phyloP scores from a whole-genome alignment of 1,139 yeast species.

The Yamadazyma mexicana region DNA sequence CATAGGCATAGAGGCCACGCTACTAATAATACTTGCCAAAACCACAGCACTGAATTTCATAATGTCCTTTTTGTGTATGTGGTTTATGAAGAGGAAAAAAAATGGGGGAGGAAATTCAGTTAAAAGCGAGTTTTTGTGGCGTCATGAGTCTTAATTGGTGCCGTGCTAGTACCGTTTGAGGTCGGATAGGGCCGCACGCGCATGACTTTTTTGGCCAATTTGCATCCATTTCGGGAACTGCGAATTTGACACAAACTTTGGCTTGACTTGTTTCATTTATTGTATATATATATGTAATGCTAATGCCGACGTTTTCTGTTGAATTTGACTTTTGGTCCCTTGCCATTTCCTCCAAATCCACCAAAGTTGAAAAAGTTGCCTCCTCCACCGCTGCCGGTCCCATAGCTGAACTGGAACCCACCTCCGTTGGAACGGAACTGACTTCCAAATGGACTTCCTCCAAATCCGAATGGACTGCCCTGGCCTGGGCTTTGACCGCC shows the following conservation, averaged over 20 bases:
- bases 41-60: constrained; percentile 22
- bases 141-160: not conserved
- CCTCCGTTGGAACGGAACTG: constrained; percentile 16
- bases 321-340: constrained; percentile 19
- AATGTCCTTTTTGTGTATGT: constrained; percentile 1
- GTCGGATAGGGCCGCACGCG: not conserved
- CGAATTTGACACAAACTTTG: too few relatives aligned
- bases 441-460: constrained; percentile 3
- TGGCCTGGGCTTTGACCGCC: constrained; percentile 17
- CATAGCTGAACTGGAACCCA: constrained; percentile 4
- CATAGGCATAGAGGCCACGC: constrained; percentile 2
- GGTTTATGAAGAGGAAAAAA: too few relatives aligned
- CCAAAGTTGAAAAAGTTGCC: constrained; percentile 23
- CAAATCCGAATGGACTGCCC: constrained; percentile 12
- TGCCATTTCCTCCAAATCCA: constrained; percentile 19
- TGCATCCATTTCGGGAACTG: not conserved
- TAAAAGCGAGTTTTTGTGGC: not conserved
- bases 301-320: constrained; percentile 17
- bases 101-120: not conserved
- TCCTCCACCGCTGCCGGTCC: constrained; percentile 11
- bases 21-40: constrained; percentile 19
- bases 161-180: not conserved
- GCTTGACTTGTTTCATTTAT: not conserved
- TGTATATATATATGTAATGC: not conserved
- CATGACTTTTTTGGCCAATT: not conserved